Base-by-base conservation (phyloP, 345 rosid species). In the Punica granatum region DNA sequence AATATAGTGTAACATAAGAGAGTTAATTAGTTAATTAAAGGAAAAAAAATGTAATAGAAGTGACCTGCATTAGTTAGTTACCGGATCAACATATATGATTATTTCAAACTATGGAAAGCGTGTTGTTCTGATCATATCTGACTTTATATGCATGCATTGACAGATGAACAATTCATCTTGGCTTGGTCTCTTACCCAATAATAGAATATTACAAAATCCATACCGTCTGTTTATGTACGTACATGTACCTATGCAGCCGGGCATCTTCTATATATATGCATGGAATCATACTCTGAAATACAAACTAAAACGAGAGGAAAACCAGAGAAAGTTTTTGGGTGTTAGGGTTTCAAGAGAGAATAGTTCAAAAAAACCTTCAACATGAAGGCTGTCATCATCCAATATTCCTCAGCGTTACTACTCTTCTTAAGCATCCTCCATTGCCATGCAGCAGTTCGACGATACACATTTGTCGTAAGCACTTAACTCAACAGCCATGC, bases 381-480 rank as follows among this genome's bases (percentile, higher is more conserved):
- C 49, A 58, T 68, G 70, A 30, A n/a, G 51, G 14, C 51, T 25
- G 56, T 33, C 32, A 35, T 26, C 44, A 31, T 37, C 9, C 68
- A 66, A 32, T 46, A 23, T 11, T 53, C 0, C 28, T 19, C 54
- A 33, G 68, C 41, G 46, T 66, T 46, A 13, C 36, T 68, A 31
- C 37, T 68, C 70, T 56, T 58, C 35, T 33, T 68, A 19, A 10
- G 58, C 70, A 10, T 59, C 36, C 33, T 58, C 59, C 64, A 36
- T 54, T 15, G 14, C 31, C 11, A 37, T 35, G 70, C 64, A 14
- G 19, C 10, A n/a, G 60, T 25, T 25, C 72, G 39, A 32, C 66
- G 31, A 31, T 63, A 62, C 25, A 63, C 67, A 18, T 69, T 62
- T 25, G 61, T 69, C 25, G 72, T 60, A 69, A 48, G 72, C 39